Base-by-base conservation (phyloP, 2,329 filamentous ascomycete genomes). In the Aspergillus terreus region DNA sequence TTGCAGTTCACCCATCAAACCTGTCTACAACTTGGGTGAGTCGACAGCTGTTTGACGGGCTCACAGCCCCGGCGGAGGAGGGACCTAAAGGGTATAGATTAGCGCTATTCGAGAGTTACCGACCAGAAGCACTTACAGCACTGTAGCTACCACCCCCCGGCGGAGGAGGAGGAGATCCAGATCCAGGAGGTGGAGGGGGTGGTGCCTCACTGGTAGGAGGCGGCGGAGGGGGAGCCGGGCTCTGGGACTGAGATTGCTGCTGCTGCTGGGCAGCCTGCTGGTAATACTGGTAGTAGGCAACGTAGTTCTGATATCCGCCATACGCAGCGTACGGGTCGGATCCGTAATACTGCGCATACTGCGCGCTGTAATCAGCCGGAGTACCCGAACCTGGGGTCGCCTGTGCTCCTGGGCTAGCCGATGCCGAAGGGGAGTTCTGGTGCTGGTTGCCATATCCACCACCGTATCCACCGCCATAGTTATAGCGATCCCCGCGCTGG, bases 291-390 rank as follows among this genome's bases (percentile, higher is more conserved):
- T 78, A 80, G 63, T 80, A 79, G 27, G 77, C 76, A 44, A 79
- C 67, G 55, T 80, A 89, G 75, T 87, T 88, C 61, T 86, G 82
- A 71, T 94, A 96, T 49, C 92, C 92, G 56, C 92, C 92, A 62
- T 94, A 96, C 7, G 88, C 85, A 40, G 90, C 90, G 69, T 96
- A 96, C 0, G 92, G 92, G 64, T 96, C 90, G 4, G 35, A 77
- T 49, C 73, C 75, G 56, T 92, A 92, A 70, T 95, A 94, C 68
- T 91, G 87, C 2, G 88, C 86, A 68, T 95, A 95, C 65, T 92
- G 88, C 15, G 87, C 84, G 47, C 83, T 83, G 68, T 94, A 94
- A 62, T 95, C 88, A 23, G 79, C 71, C 10, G 80, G 72, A 47
- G 54, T 60, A 41, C 57, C 56, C 21, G 66, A 58, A 36, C 55